Percentiles rank a stretch among this genome's conserved stretches.
Conservation (phyloP, 306 rosid species). For the Vigna mungo region DNA sequence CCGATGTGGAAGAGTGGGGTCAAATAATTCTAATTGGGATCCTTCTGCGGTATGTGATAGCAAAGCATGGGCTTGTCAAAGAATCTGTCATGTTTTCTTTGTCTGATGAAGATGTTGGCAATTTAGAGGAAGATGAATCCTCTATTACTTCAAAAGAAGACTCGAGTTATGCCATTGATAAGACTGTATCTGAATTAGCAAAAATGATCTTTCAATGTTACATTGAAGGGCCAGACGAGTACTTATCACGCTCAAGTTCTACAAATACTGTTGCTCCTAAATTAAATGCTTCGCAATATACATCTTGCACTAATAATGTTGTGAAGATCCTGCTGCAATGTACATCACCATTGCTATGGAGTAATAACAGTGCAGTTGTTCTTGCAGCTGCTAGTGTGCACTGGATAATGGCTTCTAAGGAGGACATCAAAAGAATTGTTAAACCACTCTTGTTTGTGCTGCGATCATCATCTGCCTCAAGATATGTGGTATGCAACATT, state of each 20-base stretch:
- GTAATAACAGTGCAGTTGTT: conserved; percentile 95
- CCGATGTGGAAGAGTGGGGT: conserved; percentile 98
- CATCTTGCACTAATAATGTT: conserved; percentile 68
- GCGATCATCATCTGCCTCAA: conserved; percentile 83
- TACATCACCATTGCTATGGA: conserved; percentile 93
- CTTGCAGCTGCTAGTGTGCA: conserved; percentile 94
- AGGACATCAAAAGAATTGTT: conserved; percentile 68
- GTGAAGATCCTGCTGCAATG: conserved; percentile 88
- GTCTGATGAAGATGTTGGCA: conserved; percentile 45
- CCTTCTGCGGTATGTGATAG: conserved; percentile 84
- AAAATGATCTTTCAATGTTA: conserved; percentile 74
- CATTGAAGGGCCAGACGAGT: conserved; percentile 91
- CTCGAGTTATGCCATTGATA: conserved; percentile 46
- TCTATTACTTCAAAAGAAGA: conserved; percentile 54
- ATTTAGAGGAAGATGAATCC: conserved; percentile 52
- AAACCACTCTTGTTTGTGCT: conserved; percentile 86
- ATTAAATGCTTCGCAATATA: conserved; percentile 60
- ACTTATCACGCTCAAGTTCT: conserved; percentile 79
- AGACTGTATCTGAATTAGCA: conserved; percentile 57
- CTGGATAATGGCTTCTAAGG: conserved; percentile 91
- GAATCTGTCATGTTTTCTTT: conserved; percentile 81
- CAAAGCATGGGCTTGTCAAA: conserved; percentile 82
- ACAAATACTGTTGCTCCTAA: conserved; percentile 56
- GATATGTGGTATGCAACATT: conserved; percentile 78
- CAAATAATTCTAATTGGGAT: conserved; percentile 87